Evolutionary conservation across 78 protist genomes (phyloP).

Genomic region (Tieghemostelium lacteum): DNA sequence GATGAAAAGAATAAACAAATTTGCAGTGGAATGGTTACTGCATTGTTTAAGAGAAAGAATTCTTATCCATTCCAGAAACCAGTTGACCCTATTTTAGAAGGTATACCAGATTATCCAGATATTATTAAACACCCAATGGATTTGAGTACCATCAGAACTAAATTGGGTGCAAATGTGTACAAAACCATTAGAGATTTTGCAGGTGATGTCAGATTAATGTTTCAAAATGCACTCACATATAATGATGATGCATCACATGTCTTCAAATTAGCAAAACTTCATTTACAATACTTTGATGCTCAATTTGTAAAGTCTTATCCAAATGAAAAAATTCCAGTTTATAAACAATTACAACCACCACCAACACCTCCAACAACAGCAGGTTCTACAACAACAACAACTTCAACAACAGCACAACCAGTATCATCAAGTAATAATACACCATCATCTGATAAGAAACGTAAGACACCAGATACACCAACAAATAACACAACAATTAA

Average conservation of each 20-base stretch:
- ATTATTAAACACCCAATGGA: constrained; percentile 95
- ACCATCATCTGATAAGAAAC: not conserved
- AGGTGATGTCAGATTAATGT: constrained; percentile 77
- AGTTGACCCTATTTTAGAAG: constrained; percentile 90
- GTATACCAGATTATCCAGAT: constrained; percentile 89
- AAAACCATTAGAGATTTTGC: constrained; percentile 52
- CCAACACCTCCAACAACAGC: not conserved
- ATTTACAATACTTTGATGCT: constrained; percentile 20
- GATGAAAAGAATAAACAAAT: constrained; percentile 31
- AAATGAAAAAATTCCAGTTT: constrained; percentile 20
- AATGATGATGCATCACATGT: constrained; percentile 52
- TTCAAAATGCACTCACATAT: constrained; percentile 67
- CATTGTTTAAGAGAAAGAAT: constrained; percentile 6
- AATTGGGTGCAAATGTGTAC: constrained; percentile 18
- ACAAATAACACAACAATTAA: not conserved
- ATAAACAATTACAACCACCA: not conserved
- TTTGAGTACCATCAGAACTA: constrained; percentile 80
- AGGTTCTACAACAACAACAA: not conserved
- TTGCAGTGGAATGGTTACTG: not conserved
- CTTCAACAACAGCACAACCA: not conserved
- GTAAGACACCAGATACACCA: not conserved
- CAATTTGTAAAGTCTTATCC: constrained; percentile 24
- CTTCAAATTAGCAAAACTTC: constrained; percentile 23
- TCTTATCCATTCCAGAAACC: constrained; percentile 83
- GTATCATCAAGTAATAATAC: not conserved